Conservation (phyloP, 306 rosid genomes). For the Coriaria nepalensis region DNA sequence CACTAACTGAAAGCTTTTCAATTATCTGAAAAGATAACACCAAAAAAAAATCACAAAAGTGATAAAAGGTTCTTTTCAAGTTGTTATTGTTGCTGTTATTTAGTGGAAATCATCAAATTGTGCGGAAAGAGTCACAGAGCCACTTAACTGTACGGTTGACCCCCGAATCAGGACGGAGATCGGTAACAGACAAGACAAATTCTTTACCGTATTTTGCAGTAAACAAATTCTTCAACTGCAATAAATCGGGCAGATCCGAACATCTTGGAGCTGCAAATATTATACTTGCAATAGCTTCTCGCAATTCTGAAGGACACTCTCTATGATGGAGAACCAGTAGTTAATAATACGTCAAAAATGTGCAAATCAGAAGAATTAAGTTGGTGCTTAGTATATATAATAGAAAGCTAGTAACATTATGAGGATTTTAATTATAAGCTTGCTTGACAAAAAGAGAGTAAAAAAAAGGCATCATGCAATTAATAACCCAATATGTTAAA, state of each 20-base stretch:
- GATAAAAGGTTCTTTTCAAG: constrained; percentile 6
- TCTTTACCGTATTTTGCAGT: constrained; percentile 86
- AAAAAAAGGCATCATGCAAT: too few species aligned
- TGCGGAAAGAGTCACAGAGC: constrained; percentile 6
- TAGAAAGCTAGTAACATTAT: too few species aligned
- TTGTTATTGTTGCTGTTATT: too few species aligned
- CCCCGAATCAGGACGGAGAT: constrained; percentile 96
- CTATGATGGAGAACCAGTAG: constrained; percentile 25
- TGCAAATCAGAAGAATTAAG: too few species aligned
- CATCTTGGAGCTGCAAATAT: constrained; percentile 96
- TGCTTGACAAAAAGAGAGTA: too few species aligned
- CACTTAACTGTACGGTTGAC: constrained; percentile 79
- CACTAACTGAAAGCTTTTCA: constrained; percentile 77
- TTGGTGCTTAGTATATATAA: too few species aligned
- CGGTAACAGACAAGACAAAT: constrained; percentile 54
- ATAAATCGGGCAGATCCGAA: constrained; percentile 89
- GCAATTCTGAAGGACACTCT: constrained; percentile 86
- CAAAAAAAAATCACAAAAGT: constrained; percentile 10
- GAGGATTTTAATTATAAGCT: too few species aligned
- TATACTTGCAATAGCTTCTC: constrained; percentile 88
- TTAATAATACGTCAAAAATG: neutral
- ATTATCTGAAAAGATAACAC: constrained; percentile 48
- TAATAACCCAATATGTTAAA: too few species aligned
- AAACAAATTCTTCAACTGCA: constrained; percentile 77
- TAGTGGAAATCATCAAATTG: too few species aligned